A percentile compares a stretch with the other conserved stretches of the same genome.
phyloP scores from a whole-genome alignment of 225 moss, liverwort and hornwort genomes.

The Marchantia polymorpha region DNA sequence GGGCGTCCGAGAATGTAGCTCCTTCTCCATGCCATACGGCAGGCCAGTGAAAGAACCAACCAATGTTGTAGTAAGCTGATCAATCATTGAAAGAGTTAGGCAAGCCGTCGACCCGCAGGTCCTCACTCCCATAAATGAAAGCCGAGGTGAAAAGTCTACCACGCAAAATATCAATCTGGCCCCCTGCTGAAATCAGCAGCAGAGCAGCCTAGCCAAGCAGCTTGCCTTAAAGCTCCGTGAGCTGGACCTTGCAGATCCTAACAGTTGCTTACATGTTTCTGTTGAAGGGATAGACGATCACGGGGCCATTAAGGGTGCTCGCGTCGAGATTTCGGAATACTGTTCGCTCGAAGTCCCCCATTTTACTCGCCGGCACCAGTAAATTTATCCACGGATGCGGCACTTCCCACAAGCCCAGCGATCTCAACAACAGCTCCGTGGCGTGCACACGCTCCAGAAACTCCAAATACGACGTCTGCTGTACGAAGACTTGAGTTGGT shows the following conservation, averaged over 20 bases:
- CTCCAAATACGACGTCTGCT: constrained; percentile 54
- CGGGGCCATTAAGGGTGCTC: constrained; percentile 51
- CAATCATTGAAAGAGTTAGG: not conserved
- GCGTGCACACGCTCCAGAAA: constrained; percentile 70
- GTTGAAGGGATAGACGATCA: constrained; percentile 74
- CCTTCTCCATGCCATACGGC: not conserved
- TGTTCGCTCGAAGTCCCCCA: constrained; percentile 48
- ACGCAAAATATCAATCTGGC: not conserved
- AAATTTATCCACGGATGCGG: constrained; percentile 81
- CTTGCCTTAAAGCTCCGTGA: not conserved
- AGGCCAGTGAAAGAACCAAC: not conserved
- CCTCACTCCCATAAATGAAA: too few species aligned
- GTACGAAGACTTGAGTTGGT: constrained; percentile 47
- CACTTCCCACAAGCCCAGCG: constrained; percentile 60
- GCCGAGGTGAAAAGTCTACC: not conserved
- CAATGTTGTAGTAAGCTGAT: not conserved
- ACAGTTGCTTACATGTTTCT: constrained; percentile 59
- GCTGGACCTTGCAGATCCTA: not conserved
- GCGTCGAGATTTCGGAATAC: constrained; percentile 53
- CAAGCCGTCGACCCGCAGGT: not conserved
- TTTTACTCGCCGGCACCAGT: constrained; percentile 60
- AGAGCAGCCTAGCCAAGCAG: too few species aligned
- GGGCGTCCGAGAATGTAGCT: not conserved
- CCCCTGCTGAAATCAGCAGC: not conserved
- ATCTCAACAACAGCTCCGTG: constrained; percentile 50